phyloP scores from a whole-genome alignment of 1,139 yeast species.

The Yamadazyma pseudoaaseri region DNA sequence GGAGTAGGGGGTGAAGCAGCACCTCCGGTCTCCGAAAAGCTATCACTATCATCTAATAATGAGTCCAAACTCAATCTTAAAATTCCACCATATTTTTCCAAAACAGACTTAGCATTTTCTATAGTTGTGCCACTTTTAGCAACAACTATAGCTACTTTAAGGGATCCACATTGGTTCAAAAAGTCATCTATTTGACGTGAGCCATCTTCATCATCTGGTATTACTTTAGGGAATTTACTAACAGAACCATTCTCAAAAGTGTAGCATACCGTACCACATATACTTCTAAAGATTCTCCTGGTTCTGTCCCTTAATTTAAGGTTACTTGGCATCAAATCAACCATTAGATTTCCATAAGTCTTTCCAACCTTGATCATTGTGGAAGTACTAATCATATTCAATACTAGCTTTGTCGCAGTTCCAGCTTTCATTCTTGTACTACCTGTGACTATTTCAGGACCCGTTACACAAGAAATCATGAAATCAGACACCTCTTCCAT shows the following conservation, averaged over 20 bases:
- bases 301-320: conserved; percentile 8
- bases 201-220: conserved; percentile 4
- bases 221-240: background rate
- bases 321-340: conserved; percentile 9
- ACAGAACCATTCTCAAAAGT: background rate
- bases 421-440: conserved; percentile 12
- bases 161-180: conserved; percentile 4
- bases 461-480: conserved; percentile 10
- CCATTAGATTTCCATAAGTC: conserved; percentile 11
- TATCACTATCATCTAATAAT: no score
- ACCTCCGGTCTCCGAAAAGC: background rate
- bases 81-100: conserved; percentile 1
- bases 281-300: conserved; percentile 8
- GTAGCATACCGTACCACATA: conserved; percentile 4
- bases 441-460: conserved; percentile 10
- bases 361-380: conserved; percentile 11
- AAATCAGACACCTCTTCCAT: conserved; percentile 6
- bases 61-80: background rate
- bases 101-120: conserved; percentile 2
- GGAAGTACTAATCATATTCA: conserved; percentile 10
- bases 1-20: background rate
- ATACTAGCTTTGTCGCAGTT: conserved; percentile 9
- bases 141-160: conserved; percentile 7
- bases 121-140: conserved; percentile 8
- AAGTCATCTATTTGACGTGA: conserved; percentile 3